phyloP scores from a whole-genome alignment of 2,329 filamentous ascomycete genomes.

The Diaporthe vexans region DNA sequence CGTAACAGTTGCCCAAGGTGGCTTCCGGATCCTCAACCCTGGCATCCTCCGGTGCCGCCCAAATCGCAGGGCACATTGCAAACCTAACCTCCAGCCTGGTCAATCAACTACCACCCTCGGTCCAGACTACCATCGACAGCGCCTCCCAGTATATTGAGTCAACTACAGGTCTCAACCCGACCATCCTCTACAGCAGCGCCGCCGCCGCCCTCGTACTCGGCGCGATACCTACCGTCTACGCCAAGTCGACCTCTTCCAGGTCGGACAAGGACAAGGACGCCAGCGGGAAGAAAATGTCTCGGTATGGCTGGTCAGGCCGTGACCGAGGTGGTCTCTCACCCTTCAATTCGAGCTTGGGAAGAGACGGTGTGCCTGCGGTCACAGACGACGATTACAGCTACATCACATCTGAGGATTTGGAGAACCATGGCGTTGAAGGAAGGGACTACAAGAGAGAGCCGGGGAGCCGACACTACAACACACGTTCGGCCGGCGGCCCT shows the following conservation, averaged over 20 bases:
- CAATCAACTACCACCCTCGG: constrained; percentile 57
- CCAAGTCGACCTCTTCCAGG: constrained; percentile 45
- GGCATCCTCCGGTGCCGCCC: constrained; percentile 73
- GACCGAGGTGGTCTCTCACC: constrained; percentile 62
- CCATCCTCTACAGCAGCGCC: constrained; percentile 64
- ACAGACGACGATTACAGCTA: constrained; percentile 85
- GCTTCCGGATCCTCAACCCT: constrained; percentile 67
- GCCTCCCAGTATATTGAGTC: constrained; percentile 66
- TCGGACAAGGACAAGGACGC: constrained; percentile 43
- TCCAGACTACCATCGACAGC: constrained; percentile 69
- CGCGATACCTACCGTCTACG: constrained; percentile 56
- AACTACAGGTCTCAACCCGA: constrained; percentile 64
- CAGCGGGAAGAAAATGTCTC: constrained; percentile 59
- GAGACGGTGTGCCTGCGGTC: constrained; percentile 68
- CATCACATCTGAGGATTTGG: constrained; percentile 83
- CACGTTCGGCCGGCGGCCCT: constrained; percentile 44
- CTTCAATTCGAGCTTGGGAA: constrained; percentile 60
- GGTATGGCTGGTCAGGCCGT: constrained; percentile 65
- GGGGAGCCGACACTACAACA: constrained; percentile 33
- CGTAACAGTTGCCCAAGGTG: constrained; percentile 66
- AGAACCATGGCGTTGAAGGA: constrained; percentile 56
- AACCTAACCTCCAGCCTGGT: constrained; percentile 64
- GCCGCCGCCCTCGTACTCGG: constrained; percentile 64
- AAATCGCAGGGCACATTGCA: constrained; percentile 60
- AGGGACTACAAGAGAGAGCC: constrained; percentile 47